phyloP scores from a whole-genome alignment of 139 green algal species.

The Chloropicon primus region DNA sequence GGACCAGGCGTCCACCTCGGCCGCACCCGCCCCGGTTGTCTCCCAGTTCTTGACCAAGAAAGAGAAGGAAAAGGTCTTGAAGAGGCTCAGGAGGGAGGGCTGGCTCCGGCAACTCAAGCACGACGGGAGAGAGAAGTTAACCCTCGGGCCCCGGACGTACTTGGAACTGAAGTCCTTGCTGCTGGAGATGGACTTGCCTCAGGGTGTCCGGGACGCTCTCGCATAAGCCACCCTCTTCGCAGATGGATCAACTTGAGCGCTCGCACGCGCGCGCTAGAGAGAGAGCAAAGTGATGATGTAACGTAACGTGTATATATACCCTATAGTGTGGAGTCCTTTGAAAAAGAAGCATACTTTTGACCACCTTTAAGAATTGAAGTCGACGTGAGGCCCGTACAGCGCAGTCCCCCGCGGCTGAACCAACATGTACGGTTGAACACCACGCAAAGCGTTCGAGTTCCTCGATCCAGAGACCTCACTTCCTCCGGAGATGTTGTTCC shows the following conservation, averaged over 20 bases:
- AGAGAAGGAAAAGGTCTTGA: neutral
- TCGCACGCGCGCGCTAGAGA: no score
- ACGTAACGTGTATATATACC: no score
- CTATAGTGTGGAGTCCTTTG: no score
- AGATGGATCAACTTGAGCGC: no score
- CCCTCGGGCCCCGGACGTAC: neutral
- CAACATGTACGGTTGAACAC: neutral
- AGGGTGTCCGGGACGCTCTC: neutral
- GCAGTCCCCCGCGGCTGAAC: neutral
- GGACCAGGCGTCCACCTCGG: neutral
- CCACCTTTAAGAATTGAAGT: neutral
- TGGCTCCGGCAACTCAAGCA: neutral
- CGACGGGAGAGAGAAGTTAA: neutral
- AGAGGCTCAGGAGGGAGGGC: neutral
- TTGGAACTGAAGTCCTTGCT: neutral
- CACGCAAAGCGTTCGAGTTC: neutral
- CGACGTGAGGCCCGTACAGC: neutral
- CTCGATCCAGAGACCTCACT: neutral
- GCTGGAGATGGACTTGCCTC: neutral
- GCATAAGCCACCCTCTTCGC: no score
- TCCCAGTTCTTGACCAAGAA: neutral
- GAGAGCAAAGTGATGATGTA: no score
- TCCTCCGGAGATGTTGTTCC: neutral
- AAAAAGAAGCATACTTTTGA: no score
- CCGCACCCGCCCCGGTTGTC: no score